phyloP scores from a whole-genome alignment of 2,329 filamentous ascomycete species.

The Fusarium sp. region DNA sequence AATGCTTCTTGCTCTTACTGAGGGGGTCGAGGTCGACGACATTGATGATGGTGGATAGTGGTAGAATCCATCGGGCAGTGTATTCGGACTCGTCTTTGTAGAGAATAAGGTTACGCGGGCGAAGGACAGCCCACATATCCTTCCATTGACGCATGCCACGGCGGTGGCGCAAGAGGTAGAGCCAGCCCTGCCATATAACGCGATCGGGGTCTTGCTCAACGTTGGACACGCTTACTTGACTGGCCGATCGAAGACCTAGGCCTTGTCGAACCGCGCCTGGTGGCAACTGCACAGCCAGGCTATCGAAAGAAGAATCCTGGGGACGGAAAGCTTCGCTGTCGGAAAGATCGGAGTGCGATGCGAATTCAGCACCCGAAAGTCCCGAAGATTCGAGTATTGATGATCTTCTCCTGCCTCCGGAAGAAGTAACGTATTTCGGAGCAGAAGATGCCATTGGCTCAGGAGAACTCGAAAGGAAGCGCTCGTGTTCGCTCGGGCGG shows the following conservation, averaged over 20 bases:
- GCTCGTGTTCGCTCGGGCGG: slow-evolving; percentile 57
- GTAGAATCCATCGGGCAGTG: slow-evolving; percentile 84
- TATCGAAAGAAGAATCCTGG: slow-evolving; percentile 68
- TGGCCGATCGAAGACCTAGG: slow-evolving; percentile 67
- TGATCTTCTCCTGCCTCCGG: slow-evolving; percentile 67
- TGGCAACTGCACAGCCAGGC: slow-evolving; percentile 60
- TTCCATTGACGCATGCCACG: slow-evolving; percentile 93
- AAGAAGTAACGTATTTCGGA: slow-evolving; percentile 53
- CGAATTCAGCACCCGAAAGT: slow-evolving; percentile 75
- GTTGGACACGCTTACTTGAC: slow-evolving; percentile 71
- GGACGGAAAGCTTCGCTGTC: slow-evolving; percentile 71
- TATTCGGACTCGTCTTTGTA: slow-evolving; percentile 97
- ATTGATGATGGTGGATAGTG: slow-evolving; percentile 84
- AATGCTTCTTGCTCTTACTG: slow-evolving; percentile 86
- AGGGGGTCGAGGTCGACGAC: slow-evolving; percentile 93
- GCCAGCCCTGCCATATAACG: slow-evolving; percentile 93
- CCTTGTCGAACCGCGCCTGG: slow-evolving; percentile 50
- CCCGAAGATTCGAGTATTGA: slow-evolving; percentile 77
- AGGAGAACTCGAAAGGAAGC: slow-evolving; percentile 71
- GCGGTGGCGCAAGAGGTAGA: slow-evolving; percentile 87
- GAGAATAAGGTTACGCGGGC: slow-evolving; percentile 85
- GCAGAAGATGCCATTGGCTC: slow-evolving; percentile 63
- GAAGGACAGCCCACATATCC: slow-evolving; percentile 91
- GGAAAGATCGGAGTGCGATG: slow-evolving; percentile 90
- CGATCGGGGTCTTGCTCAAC: slow-evolving; percentile 81